These are phyloP conservation scores for Salix purpurea DNA, from an alignment of 345 rosid species.

Conservation along the genomic window DNA sequence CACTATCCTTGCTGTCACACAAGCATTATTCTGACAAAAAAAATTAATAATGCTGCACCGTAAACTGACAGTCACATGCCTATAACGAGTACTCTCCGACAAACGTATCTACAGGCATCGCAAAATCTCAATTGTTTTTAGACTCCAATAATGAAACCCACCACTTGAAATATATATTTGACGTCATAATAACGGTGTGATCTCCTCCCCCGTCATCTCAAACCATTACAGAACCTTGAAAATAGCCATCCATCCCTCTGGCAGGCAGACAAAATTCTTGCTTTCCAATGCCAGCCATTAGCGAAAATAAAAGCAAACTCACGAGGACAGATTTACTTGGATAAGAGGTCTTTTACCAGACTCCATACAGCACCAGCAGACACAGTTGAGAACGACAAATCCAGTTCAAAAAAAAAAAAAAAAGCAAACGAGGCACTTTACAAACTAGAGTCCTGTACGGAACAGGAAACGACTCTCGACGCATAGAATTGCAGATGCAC, in stretches of 20 bases:
- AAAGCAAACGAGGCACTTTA: slow-evolving; percentile 38
- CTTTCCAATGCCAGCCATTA: neutral
- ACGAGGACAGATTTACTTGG: slow-evolving; percentile 13
- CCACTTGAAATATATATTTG: too few species aligned
- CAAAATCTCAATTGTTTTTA: slow-evolving; percentile 22
- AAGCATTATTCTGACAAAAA: neutral
- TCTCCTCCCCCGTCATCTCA: neutral
- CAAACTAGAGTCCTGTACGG: slow-evolving; percentile 29
- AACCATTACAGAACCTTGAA: neutral
- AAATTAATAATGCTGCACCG: slow-evolving; percentile 25
- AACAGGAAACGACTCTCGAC: slow-evolving; percentile 23
- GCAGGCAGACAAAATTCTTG: neutral
- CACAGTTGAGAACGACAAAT: neutral
- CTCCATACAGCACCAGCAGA: slow-evolving; percentile 12
- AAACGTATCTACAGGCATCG: slow-evolving; percentile 23
- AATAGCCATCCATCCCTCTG: neutral
- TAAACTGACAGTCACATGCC: slow-evolving; percentile 27
- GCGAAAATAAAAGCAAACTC: neutral
- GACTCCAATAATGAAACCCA: neutral
- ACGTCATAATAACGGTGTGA: too few species aligned
- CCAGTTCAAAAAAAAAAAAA: neutral
- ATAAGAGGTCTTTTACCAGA: slow-evolving; percentile 12
- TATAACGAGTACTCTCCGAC: slow-evolving; percentile 19
- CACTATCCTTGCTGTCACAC: neutral
- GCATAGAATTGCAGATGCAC: slow-evolving; percentile 9